These are phyloP conservation scores for Musa troglodytarum DNA, from an alignment of 176 grass and related monocot species.

Conservation along the genomic window DNA sequence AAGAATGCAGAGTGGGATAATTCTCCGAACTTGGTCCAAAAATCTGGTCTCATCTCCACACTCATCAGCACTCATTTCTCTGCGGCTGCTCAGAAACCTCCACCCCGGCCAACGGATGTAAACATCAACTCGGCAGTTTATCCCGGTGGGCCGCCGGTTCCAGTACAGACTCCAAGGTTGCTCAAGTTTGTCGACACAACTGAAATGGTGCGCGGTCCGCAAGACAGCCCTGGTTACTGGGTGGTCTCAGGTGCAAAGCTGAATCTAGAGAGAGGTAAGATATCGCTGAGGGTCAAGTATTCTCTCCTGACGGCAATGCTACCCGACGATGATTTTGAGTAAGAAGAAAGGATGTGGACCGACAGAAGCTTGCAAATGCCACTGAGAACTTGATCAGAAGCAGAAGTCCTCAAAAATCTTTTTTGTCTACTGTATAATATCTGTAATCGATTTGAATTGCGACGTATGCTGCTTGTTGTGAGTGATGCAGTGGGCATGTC, in stretches of 20 bases:
- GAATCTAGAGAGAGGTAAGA: slow-evolving; percentile 78
- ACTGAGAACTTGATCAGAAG: not conserved
- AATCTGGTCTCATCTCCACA: slow-evolving; percentile 86
- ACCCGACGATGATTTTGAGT: slow-evolving; percentile 41
- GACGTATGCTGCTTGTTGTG: too few species aligned
- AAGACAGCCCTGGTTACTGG: slow-evolving; percentile 86
- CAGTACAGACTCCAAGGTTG: slow-evolving; percentile 68
- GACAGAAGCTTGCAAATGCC: not conserved
- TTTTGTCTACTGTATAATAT: not conserved
- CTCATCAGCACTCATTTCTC: slow-evolving; percentile 96
- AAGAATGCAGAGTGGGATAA: slow-evolving; percentile 75
- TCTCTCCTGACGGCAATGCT: slow-evolving; percentile 65
- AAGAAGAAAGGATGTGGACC: not conserved
- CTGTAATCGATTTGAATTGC: not conserved
- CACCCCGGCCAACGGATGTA: slow-evolving; percentile 58
- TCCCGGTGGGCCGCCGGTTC: slow-evolving; percentile 74
- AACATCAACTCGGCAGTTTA: slow-evolving; percentile 89
- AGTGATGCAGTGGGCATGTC: too few species aligned
- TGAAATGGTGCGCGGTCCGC: slow-evolving; percentile 74
- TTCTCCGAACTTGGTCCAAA: slow-evolving; percentile 76
- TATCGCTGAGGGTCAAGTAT: slow-evolving; percentile 68
- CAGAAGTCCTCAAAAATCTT: not conserved
- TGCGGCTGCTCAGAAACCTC: slow-evolving; percentile 46
- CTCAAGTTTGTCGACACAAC: slow-evolving; percentile 81
- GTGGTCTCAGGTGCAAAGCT: slow-evolving; percentile 87